Evolutionary conservation across 75 land plant genomes (phyloP).

Genomic region (Isoetes taiwanensis): DNA sequence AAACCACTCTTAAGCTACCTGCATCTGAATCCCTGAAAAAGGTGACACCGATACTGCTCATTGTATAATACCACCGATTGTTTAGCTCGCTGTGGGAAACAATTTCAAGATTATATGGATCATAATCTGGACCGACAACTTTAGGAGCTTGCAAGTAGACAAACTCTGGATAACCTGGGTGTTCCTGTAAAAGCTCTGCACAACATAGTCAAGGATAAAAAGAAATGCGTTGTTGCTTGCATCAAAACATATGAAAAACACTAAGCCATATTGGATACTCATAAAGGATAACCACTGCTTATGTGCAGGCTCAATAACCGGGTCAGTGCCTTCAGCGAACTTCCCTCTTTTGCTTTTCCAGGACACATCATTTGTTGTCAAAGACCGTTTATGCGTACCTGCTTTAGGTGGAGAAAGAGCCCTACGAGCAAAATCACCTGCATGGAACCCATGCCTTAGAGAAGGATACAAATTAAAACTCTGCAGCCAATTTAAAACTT

Average conservation of each 20-base stretch:
- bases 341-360: conserved; percentile 15
- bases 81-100: conserved; percentile 12
- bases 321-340: not conserved
- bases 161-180: conserved; percentile 21
- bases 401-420: too few species aligned
- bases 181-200: conserved; percentile 9
- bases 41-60: conserved; percentile 24
- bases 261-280: not conserved
- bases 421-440: too few species aligned
- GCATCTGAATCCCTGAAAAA: conserved; percentile 21
- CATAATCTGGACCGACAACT: conserved; percentile 8
- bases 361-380: too few species aligned
- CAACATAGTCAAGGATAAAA: not conserved
- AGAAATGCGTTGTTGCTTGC: not conserved
- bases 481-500: too few species aligned
- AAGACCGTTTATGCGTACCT: too few species aligned
- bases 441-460: too few species aligned
- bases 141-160: conserved; percentile 22
- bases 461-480: too few species aligned
- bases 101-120: conserved; percentile 25
- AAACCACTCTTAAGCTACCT: conserved; percentile 8
- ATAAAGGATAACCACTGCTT: conserved; percentile 13
- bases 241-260: not conserved
- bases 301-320: not conserved
- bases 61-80: conserved; percentile 19